phyloP scores from a whole-genome alignment of 2,329 filamentous ascomycete species.

The Hypoxylon sp. region DNA sequence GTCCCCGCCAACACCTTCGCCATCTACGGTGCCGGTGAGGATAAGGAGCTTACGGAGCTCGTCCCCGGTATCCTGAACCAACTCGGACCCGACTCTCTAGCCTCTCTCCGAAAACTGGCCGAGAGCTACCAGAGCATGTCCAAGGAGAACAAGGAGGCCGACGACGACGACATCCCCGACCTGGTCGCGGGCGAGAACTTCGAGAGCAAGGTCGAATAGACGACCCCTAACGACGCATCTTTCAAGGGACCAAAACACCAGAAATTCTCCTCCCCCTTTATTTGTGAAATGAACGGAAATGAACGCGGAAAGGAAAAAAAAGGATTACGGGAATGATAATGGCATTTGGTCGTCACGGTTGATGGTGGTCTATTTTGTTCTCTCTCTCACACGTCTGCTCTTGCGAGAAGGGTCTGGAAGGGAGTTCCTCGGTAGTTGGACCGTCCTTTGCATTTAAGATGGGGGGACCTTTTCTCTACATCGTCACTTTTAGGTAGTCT shows the following conservation, averaged over 20 bases:
- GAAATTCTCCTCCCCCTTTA: slow-evolving; percentile 9
- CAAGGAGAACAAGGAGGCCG: slow-evolving; percentile 87
- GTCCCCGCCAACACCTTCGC: slow-evolving; percentile 99
- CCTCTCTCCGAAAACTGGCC: slow-evolving; percentile 96
- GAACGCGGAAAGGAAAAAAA: slow-evolving; percentile 22
- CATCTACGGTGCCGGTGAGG: slow-evolving; percentile 98
- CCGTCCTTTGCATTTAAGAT: slow-evolving; percentile 32
- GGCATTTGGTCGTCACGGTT: slow-evolving; percentile 38
- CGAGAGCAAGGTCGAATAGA: slow-evolving; percentile 95
- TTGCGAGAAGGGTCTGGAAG: slow-evolving; percentile 33
- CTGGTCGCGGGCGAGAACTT: slow-evolving; percentile 98
- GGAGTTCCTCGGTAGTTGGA: slow-evolving; percentile 38
- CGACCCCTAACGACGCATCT: slow-evolving; percentile 22
- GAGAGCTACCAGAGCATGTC: slow-evolving; percentile 99
- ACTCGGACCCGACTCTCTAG: slow-evolving; percentile 97
- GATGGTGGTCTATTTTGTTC: slow-evolving; percentile 39
- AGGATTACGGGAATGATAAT: slow-evolving; percentile 33
- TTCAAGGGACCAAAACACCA: slow-evolving; percentile 34
- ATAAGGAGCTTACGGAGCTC: slow-evolving; percentile 99
- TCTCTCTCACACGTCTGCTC: slow-evolving; percentile 22
- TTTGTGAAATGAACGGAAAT: slow-evolving; percentile 32
- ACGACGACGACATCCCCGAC: slow-evolving; percentile 95
- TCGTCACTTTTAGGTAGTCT: slow-evolving; percentile 33
- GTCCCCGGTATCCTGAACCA: slow-evolving; percentile 99
- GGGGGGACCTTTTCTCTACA: slow-evolving; percentile 26